A percentile compares a stretch with the other conserved stretches of the same genome.
phyloP scores from a whole-genome alignment of 345 rosid genomes.

The Bruguiera parviflora region DNA sequence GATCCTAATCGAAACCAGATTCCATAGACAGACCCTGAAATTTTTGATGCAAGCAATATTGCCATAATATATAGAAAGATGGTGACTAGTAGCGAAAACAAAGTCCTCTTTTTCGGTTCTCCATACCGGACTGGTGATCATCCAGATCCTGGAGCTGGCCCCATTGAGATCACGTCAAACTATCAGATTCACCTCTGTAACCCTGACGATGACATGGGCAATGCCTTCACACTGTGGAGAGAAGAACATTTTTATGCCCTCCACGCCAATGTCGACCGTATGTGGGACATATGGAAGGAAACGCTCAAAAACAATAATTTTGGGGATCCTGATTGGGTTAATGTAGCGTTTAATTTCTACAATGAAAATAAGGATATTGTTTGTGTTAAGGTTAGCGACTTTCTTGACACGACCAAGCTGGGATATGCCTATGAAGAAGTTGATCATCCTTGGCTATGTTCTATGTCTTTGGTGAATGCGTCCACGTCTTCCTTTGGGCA shows the following conservation, averaged over 20 bases:
- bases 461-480: slow-evolving; percentile 1
- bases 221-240: slow-evolving; percentile 12
- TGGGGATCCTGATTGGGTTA: slow-evolving; percentile 8
- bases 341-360: slow-evolving; percentile 17
- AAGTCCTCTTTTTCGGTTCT: slow-evolving; percentile 10
- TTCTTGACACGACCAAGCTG: slow-evolving; percentile 14
- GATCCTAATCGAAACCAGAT: no score
- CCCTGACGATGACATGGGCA: slow-evolving; percentile 25
- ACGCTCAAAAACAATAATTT: background rate
- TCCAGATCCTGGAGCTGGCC: background rate
- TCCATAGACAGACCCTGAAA: no score
- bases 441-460: slow-evolving; percentile 13
- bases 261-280: slow-evolving; percentile 24
- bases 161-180: slow-evolving; percentile 11
- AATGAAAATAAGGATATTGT: slow-evolving; percentile 17
- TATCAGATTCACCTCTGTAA: no score
- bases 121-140: slow-evolving; percentile 4
- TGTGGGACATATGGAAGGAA: slow-evolving; percentile 23
- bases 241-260: slow-evolving; percentile 24
- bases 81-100: slow-evolving; percentile 14
- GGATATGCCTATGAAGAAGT: slow-evolving; percentile 18
- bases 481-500: no score
- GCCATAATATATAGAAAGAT: slow-evolving; percentile 13
- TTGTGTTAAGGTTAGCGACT: slow-evolving; percentile 6
- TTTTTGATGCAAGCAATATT: no score